A percentile compares a stretch with the other conserved stretches of the same genome.
phyloP scores from a whole-genome alignment of 768 basidiomycete genomes.

The Boletus barrowsii region DNA sequence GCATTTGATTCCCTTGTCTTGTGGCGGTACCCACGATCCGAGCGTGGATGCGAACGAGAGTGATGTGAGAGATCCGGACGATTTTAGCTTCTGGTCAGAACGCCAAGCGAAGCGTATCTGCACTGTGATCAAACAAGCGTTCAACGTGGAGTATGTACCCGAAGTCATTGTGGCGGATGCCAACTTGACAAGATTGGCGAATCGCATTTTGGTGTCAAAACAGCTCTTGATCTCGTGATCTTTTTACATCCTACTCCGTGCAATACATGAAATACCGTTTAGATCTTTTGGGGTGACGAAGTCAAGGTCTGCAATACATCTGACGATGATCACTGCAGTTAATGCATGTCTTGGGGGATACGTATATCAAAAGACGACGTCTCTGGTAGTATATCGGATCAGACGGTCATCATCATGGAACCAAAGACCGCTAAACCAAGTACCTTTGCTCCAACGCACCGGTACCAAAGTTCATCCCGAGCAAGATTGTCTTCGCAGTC shows the following conservation, averaged over 20 bases:
- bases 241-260: neutral
- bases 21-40: constrained; percentile 38
- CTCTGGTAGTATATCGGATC: no score
- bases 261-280: neutral
- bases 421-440: no score
- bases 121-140: constrained; percentile 71
- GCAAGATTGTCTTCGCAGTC: no score
- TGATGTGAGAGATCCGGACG: constrained; percentile 63
- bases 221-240: constrained; percentile 42
- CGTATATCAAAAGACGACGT: no score
- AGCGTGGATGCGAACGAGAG: constrained; percentile 8
- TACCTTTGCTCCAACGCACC: no score
- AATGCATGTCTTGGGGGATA: no score
- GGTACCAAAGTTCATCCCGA: no score
- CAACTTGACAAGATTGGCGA: constrained; percentile 81
- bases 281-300: neutral
- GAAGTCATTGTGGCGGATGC: constrained; percentile 94
- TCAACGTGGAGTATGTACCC: constrained; percentile 83
- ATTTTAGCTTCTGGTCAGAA: constrained; percentile 93
- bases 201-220: constrained; percentile 77
- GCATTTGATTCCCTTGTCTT: constrained; percentile 71
- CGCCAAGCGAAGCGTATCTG: constrained; percentile 89
- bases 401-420: no score
- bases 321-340: no score
- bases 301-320: no score